A percentile compares a stretch with the other conserved stretches of the same genome.
Conservation (phyloP, 345 rosid genomes). For the Populus nigra region DNA sequence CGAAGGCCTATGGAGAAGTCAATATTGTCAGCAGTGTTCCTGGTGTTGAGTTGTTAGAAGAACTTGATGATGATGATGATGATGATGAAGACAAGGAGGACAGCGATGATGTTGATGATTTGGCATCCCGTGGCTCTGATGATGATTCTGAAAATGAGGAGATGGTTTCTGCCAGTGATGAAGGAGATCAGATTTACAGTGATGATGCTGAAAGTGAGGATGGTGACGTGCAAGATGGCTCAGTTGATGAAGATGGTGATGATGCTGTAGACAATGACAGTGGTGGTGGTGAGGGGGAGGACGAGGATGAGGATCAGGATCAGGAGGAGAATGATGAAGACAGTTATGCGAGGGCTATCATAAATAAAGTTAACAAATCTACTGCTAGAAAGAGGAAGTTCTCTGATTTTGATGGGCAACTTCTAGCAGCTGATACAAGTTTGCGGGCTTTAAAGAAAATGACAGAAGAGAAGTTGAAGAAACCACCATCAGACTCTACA, state of each 20-base stretch:
- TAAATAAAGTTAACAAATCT: conserved; percentile 25
- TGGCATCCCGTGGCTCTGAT: conserved; percentile 33
- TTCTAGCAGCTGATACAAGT: conserved; percentile 75
- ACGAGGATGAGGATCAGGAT: conserved; percentile 26
- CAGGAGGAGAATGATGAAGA: conserved; percentile 19
- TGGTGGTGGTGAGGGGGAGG: neutral
- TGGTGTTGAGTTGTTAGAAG: conserved; percentile 65
- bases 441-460: conserved; percentile 79
- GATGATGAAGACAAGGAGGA: conserved; percentile 34
- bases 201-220: conserved; percentile 34
- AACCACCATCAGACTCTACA: conserved; percentile 30
- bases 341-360: conserved; percentile 12
- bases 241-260: conserved; percentile 22
- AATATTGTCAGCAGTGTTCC: conserved; percentile 60
- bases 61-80: conserved; percentile 13
- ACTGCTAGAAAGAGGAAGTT: conserved; percentile 63
- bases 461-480: conserved; percentile 51
- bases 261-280: conserved; percentile 21
- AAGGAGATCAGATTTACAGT: conserved; percentile 35
- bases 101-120: conserved; percentile 33
- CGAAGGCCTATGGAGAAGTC: conserved; percentile 82
- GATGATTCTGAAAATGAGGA: conserved; percentile 21
- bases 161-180: conserved; percentile 24
- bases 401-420: conserved; percentile 63
- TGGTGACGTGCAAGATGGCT: conserved; percentile 43